Evolutionary conservation across 2,329 filamentous ascomycete genomes (phyloP), one percentile per base, ranked within the genome.

Genomic region (Mariannaea sp.): DNA sequence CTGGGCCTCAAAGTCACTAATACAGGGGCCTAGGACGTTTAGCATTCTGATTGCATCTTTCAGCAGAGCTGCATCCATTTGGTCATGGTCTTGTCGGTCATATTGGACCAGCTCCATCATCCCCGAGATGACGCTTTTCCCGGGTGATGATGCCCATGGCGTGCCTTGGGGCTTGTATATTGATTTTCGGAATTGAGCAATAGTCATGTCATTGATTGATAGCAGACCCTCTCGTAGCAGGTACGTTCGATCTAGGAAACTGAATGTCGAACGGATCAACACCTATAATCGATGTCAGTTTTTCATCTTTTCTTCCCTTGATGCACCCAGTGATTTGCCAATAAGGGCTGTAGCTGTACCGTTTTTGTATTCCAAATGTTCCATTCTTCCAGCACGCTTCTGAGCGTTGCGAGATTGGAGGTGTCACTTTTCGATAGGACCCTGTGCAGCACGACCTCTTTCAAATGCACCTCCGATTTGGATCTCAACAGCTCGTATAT

Each of bases 181-280:
- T 61, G 79, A 80, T 55, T 74, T 81, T 47, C 89, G 83, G 69
- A 97, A 99, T 55, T 91, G 81, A 12, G 79, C 74, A 49, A 94
- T 85, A 5, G 87, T 84, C 77, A 96, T 86, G 66, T 96, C 90
- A 66, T 92, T 88, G 51, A 99, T 84, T 27, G 88, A 88, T 8
- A 81, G 80, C 29, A 81, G 74, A 17, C 87, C 84, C 39, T 86
- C 85, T 52, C 88, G 86, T 2, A 96, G 77, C 7, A 99, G 80
- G 68, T 92, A 97, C 2, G 92, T 90, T 58, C 94, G 86, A 70
- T 99, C 93, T 60, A 99, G 81, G 67, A 92, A 99, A 75, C 92
- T 96, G 73, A 97, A 97, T 32, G 95, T 88, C 58, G 89, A 93
- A 42, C 92, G 85, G 46, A 99, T 83, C 12, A 87, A 86, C 60